These are phyloP conservation scores for Paraphysoderma sedebokerense DNA, from an alignment of 371 early-diverging fungal species.

Conservation along the genomic window DNA sequence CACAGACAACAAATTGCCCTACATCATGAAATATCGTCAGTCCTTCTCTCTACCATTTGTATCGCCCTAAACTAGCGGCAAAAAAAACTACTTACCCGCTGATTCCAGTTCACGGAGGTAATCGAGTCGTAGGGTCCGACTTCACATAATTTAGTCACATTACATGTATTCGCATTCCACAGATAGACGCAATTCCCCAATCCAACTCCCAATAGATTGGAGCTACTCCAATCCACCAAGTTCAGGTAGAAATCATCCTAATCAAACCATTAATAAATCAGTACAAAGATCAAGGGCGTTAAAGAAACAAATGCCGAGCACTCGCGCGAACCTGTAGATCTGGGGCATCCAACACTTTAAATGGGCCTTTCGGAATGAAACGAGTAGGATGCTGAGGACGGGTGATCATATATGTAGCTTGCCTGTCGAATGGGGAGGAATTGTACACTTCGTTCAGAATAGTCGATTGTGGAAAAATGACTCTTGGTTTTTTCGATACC, in stretches of 20 bases:
- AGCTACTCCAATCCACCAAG: conserved; percentile 82
- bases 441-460: too few relatives aligned
- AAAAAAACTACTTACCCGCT: background rate
- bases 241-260: conserved; percentile 96
- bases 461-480: too few relatives aligned
- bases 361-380: conserved; percentile 18
- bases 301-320: background rate
- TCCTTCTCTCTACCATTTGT: too few relatives aligned
- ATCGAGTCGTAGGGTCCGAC: conserved; percentile 32
- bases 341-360: conserved; percentile 47
- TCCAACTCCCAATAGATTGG: conserved; percentile 72
- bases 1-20: conserved; percentile 61
- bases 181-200: conserved; percentile 74
- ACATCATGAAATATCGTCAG: conserved; percentile 20
- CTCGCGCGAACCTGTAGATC: conserved; percentile 28
- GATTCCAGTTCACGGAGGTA: conserved; percentile 51
- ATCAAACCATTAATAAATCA: conserved; percentile 26
- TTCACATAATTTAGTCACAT: conserved; percentile 46
- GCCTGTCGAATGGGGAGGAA: too few relatives aligned
- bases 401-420: too few relatives aligned
- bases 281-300: background rate
- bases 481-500: too few relatives aligned
- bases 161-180: conserved; percentile 78
- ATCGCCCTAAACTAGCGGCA: too few relatives aligned
- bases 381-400: conserved; percentile 1